Evolutionary conservation across 2,329 filamentous ascomycete genomes (phyloP), one percentile per base, ranked within the genome.

Genomic region (Trichophyton mentagrophytes): DNA sequence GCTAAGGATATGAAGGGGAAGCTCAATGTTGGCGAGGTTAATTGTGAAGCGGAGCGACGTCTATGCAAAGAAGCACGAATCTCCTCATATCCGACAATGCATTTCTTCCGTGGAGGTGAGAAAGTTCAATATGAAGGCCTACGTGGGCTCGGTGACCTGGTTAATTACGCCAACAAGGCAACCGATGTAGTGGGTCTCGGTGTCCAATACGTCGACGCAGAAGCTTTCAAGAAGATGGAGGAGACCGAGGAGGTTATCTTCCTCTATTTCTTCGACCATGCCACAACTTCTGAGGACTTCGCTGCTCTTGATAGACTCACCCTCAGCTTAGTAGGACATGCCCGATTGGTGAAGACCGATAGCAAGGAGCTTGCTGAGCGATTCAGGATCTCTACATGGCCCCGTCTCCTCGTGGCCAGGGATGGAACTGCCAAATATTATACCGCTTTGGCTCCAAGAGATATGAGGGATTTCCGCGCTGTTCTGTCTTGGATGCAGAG

Each of bases 351-450:
- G 67, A 96, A 95, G 79, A 96, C 91, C 1, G 85, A 87, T 64
- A 90, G 93, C 69, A 80, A 83, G 13, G 80, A 80, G 59, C 79
- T 99, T 61, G 86, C 83, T 63, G 82, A 90, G 53, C 82, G 89
- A 61, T 99, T 91, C 81, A 96, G 95, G 80, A 93, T 99, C 68
- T 91, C 88, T 3, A 97, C 92, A 0, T 97, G 90, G 89, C 93
- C 93, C n/a, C 85, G 92, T 61, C 78, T 99, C 49, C 75, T 99
- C 63, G 93, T 96, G 2, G 89, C 89, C 11, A 83, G 93, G 62
- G 90, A 96, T 71, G 90, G 90, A 8, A 86, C 91, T 51, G 87
- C 93, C 44, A 92, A 86, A 1, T 96, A 96, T 74, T 99, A 95
- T 73, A 88, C 85, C 30, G 89, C 88, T 6, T 80, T 96, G 44